These are phyloP conservation scores for Yamadazyma sp. DNA, from an alignment of 1,139 yeast species.

Conservation along the genomic window DNA sequence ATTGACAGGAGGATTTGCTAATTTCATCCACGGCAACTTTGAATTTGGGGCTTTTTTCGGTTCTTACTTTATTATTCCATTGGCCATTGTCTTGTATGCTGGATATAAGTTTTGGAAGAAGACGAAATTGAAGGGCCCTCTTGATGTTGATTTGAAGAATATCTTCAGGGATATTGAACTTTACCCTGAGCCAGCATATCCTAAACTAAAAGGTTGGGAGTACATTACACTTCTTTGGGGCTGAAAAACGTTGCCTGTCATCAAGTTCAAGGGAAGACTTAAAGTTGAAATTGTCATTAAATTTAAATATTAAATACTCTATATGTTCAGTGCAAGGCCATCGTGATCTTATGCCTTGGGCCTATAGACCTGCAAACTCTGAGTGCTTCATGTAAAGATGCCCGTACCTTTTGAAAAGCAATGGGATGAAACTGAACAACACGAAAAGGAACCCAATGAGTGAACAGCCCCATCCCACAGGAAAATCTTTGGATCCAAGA, in stretches of 20 bases:
- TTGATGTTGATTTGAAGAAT: constrained; percentile 32
- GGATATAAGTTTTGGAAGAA: constrained; percentile 30
- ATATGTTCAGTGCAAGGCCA: too few relatives aligned
- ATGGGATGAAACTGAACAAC: constrained; percentile 31
- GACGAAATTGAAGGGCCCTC: constrained; percentile 25
- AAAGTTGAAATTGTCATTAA: too few relatives aligned
- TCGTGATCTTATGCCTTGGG: too few relatives aligned
- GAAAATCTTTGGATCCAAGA: constrained; percentile 28
- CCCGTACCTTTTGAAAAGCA: background rate
- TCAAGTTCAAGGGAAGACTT: too few relatives aligned
- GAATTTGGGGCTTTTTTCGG: constrained; percentile 34
- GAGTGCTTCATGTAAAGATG: too few relatives aligned
- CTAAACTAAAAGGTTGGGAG: constrained; percentile 27
- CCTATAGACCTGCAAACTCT: too few relatives aligned
- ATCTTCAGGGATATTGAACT: constrained; percentile 35
- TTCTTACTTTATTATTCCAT: constrained; percentile 37
- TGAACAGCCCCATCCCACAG: constrained; percentile 67
- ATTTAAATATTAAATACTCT: too few relatives aligned
- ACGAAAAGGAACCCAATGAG: constrained; percentile 65
- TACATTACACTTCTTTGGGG: constrained; percentile 24
- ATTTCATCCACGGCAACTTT: constrained; percentile 37
- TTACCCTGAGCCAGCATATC: constrained; percentile 37
- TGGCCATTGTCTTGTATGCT: constrained; percentile 24
- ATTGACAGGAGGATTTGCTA: constrained; percentile 40
- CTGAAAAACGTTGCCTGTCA: too few relatives aligned